Base-by-base conservation (phyloP, 2,329 filamentous ascomycete genomes). In the Colletotrichum gigasporum region DNA sequence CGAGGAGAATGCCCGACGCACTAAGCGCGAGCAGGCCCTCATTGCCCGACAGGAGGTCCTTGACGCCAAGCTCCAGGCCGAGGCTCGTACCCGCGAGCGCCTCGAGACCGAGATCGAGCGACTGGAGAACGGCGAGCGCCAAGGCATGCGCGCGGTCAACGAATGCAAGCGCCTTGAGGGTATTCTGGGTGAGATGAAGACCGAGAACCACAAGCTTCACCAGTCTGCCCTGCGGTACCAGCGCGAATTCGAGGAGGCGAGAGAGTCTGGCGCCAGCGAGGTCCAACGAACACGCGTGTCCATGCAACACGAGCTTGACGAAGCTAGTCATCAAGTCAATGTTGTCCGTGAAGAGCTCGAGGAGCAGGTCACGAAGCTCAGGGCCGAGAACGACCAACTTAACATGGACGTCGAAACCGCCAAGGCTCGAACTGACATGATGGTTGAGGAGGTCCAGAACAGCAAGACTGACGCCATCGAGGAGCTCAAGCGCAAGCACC, bases 291-390 rank as follows among this genome's bases (percentile, higher is more conserved):
- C 90, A 12, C 91, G 91, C 63, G 87, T 90, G 67, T 85, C 92
- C 4, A 84, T 97, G 82, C 91, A 97, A 75, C 85, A 87, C 11
- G 93, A 97, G 72, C 82, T 97, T 32, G 93, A 97, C 63, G 84
- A 88, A 37, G 92, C 94, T 53, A 96, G 94, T 72, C 90, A 92
- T 74, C 91, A 97, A 71, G 91, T 95, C 76, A 95, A 96, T 72
- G 86, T 91, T 57, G 89, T 95, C 26, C 91, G 93, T 54, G 88
- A 91, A 47, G 91, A 95, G 71, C 86, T 96, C 10, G 94, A 97
- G 74, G 89, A 90, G 63, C 92, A 97, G 74, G 86, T 96, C 64
- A 79, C 84, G 24, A 90, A 89, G 71, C 80, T 94, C 26, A 89
- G 93, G 55, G 80, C 85, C 18, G 92, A 97, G 74, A 80, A 97